Conservation (phyloP, 2,329 filamentous ascomycete species). For the Metarhizium robertsii region DNA sequence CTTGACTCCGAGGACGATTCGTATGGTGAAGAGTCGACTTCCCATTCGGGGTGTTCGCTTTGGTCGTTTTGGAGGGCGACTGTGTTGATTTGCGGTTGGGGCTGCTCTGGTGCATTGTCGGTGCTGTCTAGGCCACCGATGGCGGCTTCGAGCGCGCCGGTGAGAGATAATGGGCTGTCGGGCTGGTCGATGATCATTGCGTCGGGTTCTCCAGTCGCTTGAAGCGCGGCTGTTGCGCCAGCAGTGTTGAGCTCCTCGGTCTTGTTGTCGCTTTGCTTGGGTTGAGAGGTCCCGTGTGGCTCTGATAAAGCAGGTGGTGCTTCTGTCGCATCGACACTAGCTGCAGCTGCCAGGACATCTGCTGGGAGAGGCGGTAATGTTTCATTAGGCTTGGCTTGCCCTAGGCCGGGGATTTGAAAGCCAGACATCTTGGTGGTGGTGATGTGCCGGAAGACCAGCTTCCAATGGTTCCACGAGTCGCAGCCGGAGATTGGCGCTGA, state of each 20-base stretch:
- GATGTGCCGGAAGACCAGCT: neutral
- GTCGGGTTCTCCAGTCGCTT: conserved; percentile 10
- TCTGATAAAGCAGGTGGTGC: neutral
- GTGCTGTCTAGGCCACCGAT: conserved; percentile 25
- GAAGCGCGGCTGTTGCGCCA: neutral
- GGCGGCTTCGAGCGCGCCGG: conserved; percentile 33
- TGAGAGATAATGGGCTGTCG: conserved; percentile 27
- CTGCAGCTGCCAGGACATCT: conserved; percentile 21
- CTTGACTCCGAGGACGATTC: conserved; percentile 55
- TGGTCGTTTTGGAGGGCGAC: conserved; percentile 22
- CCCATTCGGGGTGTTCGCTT: conserved; percentile 65
- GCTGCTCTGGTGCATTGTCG: conserved; percentile 7
- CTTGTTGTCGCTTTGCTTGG: neutral
- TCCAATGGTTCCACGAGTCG: neutral
- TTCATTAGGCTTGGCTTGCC: conserved; percentile 33
- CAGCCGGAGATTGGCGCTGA: neutral
- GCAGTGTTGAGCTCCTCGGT: neutral
- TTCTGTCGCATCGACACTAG: conserved; percentile 13
- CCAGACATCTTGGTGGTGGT: conserved; percentile 23
- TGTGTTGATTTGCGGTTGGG: conserved; percentile 3
- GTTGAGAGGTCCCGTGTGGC: neutral
- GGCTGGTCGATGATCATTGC: conserved; percentile 28
- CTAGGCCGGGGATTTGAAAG: conserved; percentile 34
- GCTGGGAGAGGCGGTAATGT: conserved; percentile 27
- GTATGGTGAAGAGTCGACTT: conserved; percentile 68